These are phyloP conservation scores for Prunus davidiana DNA, from an alignment of 306 rosid species.

Conservation along the genomic window DNA sequence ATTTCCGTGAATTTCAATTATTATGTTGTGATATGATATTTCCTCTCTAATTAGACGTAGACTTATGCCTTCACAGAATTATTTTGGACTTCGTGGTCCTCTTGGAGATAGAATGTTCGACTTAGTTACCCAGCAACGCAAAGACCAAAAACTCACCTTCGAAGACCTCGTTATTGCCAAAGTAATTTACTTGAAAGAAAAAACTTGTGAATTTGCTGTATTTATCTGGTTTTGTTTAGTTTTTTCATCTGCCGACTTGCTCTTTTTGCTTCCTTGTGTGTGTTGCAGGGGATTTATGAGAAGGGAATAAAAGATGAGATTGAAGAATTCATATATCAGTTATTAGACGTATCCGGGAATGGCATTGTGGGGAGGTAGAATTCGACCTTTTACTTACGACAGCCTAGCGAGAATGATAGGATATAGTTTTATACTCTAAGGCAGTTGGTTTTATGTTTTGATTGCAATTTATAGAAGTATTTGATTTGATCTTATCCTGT, in stretches of 20 bases:
- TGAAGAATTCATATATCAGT: constrained; percentile 65
- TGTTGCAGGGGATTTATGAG: constrained; percentile 71
- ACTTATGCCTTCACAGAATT: constrained; percentile 30
- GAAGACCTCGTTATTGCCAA: constrained; percentile 86
- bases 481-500: neutral
- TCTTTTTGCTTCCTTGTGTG: constrained; percentile 11
- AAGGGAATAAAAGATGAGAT: constrained; percentile 81
- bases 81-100: constrained; percentile 60
- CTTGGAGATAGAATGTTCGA: constrained; percentile 73
- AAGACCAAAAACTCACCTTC: constrained; percentile 68
- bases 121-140: constrained; percentile 68
- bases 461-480: neutral
- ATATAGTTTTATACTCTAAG: neutral
- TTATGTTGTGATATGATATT: neutral
- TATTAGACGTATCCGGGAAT: constrained; percentile 53
- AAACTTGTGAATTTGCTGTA: neutral
- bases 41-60: neutral
- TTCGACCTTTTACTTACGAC: neutral
- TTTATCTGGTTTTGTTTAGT: neutral
- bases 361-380: constrained; percentile 51
- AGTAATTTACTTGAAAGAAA: constrained; percentile 28
- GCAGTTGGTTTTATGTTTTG: neutral
- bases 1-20: neutral
- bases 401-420: neutral
- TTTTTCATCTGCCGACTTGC: neutral